Conservation (phyloP, 441 rosid species). For the Lepidium campestre region DNA sequence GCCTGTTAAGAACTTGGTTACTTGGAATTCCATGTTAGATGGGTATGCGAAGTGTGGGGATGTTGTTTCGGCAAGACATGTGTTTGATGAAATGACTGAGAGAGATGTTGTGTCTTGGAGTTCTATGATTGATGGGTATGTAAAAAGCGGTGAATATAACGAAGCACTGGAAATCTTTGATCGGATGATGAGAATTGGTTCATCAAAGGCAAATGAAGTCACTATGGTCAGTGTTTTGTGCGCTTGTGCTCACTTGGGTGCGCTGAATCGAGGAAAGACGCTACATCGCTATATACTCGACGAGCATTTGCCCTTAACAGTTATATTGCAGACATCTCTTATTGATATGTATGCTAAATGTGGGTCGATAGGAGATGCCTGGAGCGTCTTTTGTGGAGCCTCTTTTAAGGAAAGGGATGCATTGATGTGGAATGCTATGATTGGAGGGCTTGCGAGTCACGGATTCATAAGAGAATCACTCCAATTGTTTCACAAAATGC, state of each 20-base stretch:
- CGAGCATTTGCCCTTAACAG: constrained; percentile 39
- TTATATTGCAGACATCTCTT: constrained; percentile 61
- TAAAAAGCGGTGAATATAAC: constrained; percentile 43
- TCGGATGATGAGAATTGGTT: constrained; percentile 41
- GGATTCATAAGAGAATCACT: constrained; percentile 61
- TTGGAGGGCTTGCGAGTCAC: constrained; percentile 77
- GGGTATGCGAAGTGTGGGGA: constrained; percentile 67
- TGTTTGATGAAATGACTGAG: constrained; percentile 57
- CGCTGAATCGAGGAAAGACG: constrained; percentile 48
- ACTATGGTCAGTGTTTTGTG: constrained; percentile 79
- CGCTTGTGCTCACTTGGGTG: constrained; percentile 85
- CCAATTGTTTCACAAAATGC: constrained; percentile 54
- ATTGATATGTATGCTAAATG: constrained; percentile 91
- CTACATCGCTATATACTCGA: constrained; percentile 52
- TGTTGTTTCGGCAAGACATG: constrained; percentile 36
- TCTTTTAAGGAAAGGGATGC: constrained; percentile 37
- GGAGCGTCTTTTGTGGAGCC: constrained; percentile 42
- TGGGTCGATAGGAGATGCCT: constrained; percentile 65
- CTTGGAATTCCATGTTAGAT: constrained; percentile 76
- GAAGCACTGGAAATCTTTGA: constrained; percentile 61
- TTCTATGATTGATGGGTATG: constrained; percentile 70
- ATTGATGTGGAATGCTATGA: constrained; percentile 75
- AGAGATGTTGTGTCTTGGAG: constrained; percentile 84
- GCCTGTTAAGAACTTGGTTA: constrained; percentile 47
- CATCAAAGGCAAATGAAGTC: constrained; percentile 60